Base-by-base conservation (phyloP, 345 rosid genomes). In the Salix dunnii region DNA sequence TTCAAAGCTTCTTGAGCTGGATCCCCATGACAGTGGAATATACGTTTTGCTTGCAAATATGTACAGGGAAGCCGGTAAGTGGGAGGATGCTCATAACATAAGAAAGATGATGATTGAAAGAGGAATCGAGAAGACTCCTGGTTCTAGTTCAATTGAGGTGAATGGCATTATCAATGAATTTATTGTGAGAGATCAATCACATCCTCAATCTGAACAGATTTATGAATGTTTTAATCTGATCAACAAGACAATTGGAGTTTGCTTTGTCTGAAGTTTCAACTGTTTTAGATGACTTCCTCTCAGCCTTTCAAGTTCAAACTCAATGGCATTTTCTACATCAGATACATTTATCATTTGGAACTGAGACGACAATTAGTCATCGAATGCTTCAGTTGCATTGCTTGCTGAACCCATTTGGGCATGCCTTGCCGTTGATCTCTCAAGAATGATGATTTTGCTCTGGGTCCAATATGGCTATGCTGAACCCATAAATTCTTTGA, bases 41-140 rank as follows among this genome's bases (percentile, higher is more conserved):
- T 93, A 93, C 81, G 96, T 95, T 73, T 83, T 91, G 83, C 84
- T 93, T 67, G 90, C 92, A 17, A 88, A 82, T 66, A 88, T 91
- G 91, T 91, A 95, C 42, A 82, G 86, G 72, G 93, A 91, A 82
- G 96, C 92, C 65, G 86, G 88, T 74, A 90, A 87, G 96, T 82
- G 87, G 90, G 93, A 89, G 46, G 91, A 88, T 71, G 93, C 96
- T 7, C 80, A 83, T 75, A 82, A 66, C 69, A 87, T 87, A 72
- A 85, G 92, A 83, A 89, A 84, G 77, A 80, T 88, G 88, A 92
- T 93, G 97, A 82, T 38, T 35, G 87, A 85, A 75, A 89, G 87
- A 88, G 88, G 94, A 71, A 86, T 91, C 3, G 93, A 88, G 86
- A 94, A 94, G 88, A 89, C 72, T 66, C 94, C 97, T 23, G 97